phyloP scores from a whole-genome alignment of 2,329 filamentous ascomycete species.

The Elsinoe necatrix region DNA sequence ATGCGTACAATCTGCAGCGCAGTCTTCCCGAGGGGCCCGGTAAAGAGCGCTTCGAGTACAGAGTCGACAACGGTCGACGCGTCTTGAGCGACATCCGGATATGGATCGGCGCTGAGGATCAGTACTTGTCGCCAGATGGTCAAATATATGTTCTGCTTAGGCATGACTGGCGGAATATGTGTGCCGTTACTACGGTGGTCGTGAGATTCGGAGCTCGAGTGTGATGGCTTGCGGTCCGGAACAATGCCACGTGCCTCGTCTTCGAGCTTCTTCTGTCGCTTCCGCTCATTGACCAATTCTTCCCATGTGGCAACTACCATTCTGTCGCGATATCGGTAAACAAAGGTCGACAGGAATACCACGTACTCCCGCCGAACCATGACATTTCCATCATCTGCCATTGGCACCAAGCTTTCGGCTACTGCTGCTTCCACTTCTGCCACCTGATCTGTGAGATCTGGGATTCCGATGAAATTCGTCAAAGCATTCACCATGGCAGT shows the following conservation, averaged over 20 bases:
- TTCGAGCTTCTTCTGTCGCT: slow-evolving; percentile 7
- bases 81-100: slow-evolving; percentile 83
- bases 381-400: slow-evolving; percentile 88
- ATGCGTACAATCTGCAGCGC: slow-evolving; percentile 69
- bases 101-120: slow-evolving; percentile 85
- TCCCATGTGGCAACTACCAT: slow-evolving; percentile 90
- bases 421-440: slow-evolving; percentile 85
- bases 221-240: slow-evolving; percentile 15
- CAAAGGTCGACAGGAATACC: slow-evolving; percentile 87
- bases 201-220: slow-evolving; percentile 17
- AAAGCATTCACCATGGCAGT: slow-evolving; percentile 89
- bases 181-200: slow-evolving; percentile 16
- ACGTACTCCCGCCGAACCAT: slow-evolving; percentile 89
- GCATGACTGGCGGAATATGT: slow-evolving; percentile 28
- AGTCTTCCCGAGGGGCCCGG: slow-evolving; percentile 64
- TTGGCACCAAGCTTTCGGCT: slow-evolving; percentile 78
- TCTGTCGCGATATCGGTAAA: slow-evolving; percentile 82
- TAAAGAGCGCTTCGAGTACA: slow-evolving; percentile 67
- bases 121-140: slow-evolving; percentile 91
- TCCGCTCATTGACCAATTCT: slow-evolving; percentile 67
- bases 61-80: slow-evolving; percentile 80
- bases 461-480: slow-evolving; percentile 88
- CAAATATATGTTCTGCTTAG: slow-evolving; percentile 83
- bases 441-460: slow-evolving; percentile 83
- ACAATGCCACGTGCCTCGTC: not conserved